Evolutionary conservation across 257 asterid genomes (phyloP), one percentile per base, ranked within the genome.

Genomic region (Henckelia pumila): DNA sequence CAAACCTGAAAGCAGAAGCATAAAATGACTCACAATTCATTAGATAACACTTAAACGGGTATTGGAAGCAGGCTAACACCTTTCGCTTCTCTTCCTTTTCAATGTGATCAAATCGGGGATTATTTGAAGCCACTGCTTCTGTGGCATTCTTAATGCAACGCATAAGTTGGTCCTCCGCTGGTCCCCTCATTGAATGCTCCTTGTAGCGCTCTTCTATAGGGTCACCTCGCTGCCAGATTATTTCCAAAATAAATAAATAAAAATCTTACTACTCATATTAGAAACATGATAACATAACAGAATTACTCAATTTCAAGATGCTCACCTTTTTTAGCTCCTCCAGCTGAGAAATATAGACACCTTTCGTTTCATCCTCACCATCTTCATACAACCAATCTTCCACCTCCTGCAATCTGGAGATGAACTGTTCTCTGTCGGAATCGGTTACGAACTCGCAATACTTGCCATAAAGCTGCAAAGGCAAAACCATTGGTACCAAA

Each of bases 321-420:
- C 33, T 33, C 40, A 80, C 88, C 84, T 80, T 83, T 75, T 75
- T 89, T 24, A 92, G 93, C 80, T 92, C 98, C 57, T 88, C 97
- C 76, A 92, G 86, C 74, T 92, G 88, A 56, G 98, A 89, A 50
- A 86, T 25, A 44, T 92, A 92, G 4, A 83, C 88, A 6, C 85
- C 88, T 76, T 83, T 83, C n/a, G 88, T 87, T 77, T 94, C 99
- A 74, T 94, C 99, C 76, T 91, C 99, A 0, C 99, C 99, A 56
- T 87, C 99, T 70, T 94, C 97, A 20, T 94, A 94, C 65, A 94
- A 76, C 99, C 99, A 94, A 76, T 94, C 96, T 77, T 94, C 99
- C 19, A 84, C 89, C 82, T 85, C 93, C 85, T 94, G 99, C 32
- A 91, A 96, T 76, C 59, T 79, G 56, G 83, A 75, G 49, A 85